Percentiles rank a stretch among this genome's conserved stretches.
Evolutionary conservation across 768 basidiomycete genomes (phyloP).

Genomic region (Thelephora aurantiotincta): DNA sequence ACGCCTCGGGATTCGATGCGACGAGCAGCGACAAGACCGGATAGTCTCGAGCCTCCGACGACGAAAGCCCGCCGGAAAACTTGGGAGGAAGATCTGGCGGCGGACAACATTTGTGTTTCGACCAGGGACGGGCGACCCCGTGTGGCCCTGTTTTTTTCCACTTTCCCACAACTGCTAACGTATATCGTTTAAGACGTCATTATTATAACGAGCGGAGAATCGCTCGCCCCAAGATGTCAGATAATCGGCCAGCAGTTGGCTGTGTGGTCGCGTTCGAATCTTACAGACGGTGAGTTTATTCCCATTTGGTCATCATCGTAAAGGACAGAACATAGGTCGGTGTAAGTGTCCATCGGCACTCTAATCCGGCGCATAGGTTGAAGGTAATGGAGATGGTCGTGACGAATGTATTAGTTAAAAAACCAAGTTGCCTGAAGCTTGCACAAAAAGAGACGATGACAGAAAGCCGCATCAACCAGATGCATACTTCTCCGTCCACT

Average conservation of each 20-base stretch:
- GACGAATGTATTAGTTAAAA: neutral
- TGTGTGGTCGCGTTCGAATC: too few relatives aligned
- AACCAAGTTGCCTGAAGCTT: neutral
- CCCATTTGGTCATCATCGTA: too few relatives aligned
- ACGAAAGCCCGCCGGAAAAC: neutral
- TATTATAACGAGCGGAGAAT: too few relatives aligned
- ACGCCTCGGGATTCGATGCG: constrained; percentile 22
- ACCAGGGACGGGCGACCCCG: too few relatives aligned
- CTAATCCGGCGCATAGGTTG: neutral
- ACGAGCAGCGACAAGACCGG: neutral
- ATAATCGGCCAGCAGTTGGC: too few relatives aligned
- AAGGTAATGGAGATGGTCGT: neutral
- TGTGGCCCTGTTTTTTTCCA: too few relatives aligned
- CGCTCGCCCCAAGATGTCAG: too few relatives aligned
- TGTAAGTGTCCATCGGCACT: neutral
- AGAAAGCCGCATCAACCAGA: constrained; percentile 9
- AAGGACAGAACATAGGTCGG: too few relatives aligned
- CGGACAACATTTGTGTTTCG: neutral
- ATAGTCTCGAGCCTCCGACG: neutral
- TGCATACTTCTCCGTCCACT: constrained; percentile 93
- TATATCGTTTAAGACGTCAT: too few relatives aligned
- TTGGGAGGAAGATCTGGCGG: neutral
- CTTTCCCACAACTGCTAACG: too few relatives aligned
- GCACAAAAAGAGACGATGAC: neutral
- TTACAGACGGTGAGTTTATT: too few relatives aligned